Conservation (phyloP, 1,139 yeast genomes). For the Arxiozyma slooffiae region DNA sequence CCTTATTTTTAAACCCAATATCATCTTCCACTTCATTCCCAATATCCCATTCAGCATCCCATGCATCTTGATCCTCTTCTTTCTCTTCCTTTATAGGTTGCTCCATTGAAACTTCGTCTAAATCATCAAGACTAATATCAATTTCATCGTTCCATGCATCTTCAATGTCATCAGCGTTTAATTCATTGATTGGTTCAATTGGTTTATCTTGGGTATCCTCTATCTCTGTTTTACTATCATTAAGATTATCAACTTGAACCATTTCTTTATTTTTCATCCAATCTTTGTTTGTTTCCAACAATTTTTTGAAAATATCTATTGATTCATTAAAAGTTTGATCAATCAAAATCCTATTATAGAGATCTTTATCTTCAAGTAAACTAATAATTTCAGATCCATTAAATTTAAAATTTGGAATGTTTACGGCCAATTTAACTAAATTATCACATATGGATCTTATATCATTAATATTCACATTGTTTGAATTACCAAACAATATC, state of each 20-base stretch:
- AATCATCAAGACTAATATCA: conserved; percentile 17
- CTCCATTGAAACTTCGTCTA: neutral
- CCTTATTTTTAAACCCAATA: neutral
- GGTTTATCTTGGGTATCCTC: neutral
- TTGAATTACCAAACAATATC: conserved; percentile 13
- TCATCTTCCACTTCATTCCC: conserved; percentile 12
- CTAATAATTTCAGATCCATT: conserved; percentile 13
- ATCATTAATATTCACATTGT: conserved; percentile 7
- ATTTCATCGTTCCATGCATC: conserved; percentile 22
- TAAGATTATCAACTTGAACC: neutral
- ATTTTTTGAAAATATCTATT: conserved; percentile 12
- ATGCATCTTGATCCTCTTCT: conserved; percentile 15
- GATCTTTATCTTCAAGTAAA: conserved; percentile 17
- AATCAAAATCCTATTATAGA: conserved; percentile 18
- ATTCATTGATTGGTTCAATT: conserved; percentile 1
- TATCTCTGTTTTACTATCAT: conserved; percentile 2
- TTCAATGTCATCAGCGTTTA: conserved; percentile 2
- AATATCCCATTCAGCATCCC: conserved; percentile 27
- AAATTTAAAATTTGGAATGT: conserved; percentile 17
- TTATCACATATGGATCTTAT: conserved; percentile 9
- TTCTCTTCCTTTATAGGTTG: conserved; percentile 1
- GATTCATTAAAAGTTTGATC: conserved; percentile 20
- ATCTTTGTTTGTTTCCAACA: conserved; percentile 7
- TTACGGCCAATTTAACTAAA: conserved; percentile 11
- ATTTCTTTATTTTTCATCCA: neutral